Conservation (phyloP, 1,284 basidiomycete genomes). For the Tylopilus orsonianus region DNA sequence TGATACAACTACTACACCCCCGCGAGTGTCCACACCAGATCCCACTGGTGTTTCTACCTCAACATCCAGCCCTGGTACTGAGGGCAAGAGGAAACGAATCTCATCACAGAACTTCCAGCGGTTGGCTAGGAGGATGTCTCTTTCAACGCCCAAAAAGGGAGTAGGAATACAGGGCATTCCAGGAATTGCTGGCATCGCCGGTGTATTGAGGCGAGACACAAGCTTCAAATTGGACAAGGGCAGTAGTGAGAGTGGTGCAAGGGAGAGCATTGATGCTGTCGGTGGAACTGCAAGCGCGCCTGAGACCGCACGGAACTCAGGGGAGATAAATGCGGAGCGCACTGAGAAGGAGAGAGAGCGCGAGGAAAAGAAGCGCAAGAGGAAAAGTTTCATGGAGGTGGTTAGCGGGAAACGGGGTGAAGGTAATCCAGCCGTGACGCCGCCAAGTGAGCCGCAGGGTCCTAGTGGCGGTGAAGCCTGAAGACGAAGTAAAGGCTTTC, state of each 20-base stretch:
- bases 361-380: slow-evolving; percentile 52
- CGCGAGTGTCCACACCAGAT: slow-evolving; percentile 64
- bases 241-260: slow-evolving; percentile 20
- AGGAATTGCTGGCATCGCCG: slow-evolving; percentile 33
- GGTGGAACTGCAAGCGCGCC: slow-evolving; percentile 30
- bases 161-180: slow-evolving; percentile 52
- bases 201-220: slow-evolving; percentile 32
- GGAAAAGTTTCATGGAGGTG: slow-evolving; percentile 39
- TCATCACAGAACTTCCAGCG: slow-evolving; percentile 83
- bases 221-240: slow-evolving; percentile 39
- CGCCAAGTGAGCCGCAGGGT: slow-evolving; percentile 18
- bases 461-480: slow-evolving; percentile 17
- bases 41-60: slow-evolving; percentile 41
- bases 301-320: slow-evolving; percentile 36
- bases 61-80: slow-evolving; percentile 64
- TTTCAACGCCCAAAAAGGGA: slow-evolving; percentile 59
- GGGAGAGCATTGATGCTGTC: slow-evolving; percentile 32
- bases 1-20: slow-evolving; percentile 42
- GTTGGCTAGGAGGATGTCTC: slow-evolving; percentile 68
- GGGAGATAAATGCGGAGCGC: slow-evolving; percentile 53
- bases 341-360: slow-evolving; percentile 48
- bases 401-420: slow-evolving; percentile 28
- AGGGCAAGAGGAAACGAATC: slow-evolving; percentile 73
- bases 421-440: slow-evolving; percentile 6
- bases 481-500: slow-evolving; percentile 8